phyloP scores from a whole-genome alignment of 192 early-diverging fungal genomes.

The Cladochytrium replicatum region DNA sequence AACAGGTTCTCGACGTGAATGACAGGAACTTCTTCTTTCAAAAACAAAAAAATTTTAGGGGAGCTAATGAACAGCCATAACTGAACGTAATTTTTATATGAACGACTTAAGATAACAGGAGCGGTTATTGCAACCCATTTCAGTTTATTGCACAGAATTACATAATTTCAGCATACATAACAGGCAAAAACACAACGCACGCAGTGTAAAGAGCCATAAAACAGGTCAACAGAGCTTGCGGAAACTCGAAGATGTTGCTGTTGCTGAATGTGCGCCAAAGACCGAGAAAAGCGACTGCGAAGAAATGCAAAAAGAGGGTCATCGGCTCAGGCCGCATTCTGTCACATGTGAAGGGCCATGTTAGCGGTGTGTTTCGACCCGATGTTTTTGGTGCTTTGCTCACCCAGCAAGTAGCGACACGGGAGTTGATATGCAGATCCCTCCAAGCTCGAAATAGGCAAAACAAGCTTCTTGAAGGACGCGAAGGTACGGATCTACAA shows the following conservation, averaged over 20 bases:
- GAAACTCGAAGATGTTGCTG: constrained; percentile 14
- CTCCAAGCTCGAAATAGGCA: constrained; percentile 79
- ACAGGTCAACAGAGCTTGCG: constrained; percentile 8
- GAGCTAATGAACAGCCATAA: too few species aligned
- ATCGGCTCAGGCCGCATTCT: constrained; percentile 59
- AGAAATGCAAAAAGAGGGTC: constrained; percentile 83
- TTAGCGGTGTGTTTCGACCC: too few species aligned
- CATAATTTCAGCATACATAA: too few species aligned
- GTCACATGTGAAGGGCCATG: too few species aligned
- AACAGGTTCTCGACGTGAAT: too few species aligned
- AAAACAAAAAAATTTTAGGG: too few species aligned
- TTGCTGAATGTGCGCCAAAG: constrained; percentile 11
- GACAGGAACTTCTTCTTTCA: too few species aligned
- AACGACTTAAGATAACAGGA: too few species aligned
- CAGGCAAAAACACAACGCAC: constrained; percentile 30
- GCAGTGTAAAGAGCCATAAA: constrained; percentile 29
- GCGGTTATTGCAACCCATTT: too few species aligned
- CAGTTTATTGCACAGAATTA: too few species aligned
- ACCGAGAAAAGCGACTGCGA: constrained; percentile 67
- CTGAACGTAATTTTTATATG: too few species aligned
- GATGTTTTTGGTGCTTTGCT: too few species aligned
- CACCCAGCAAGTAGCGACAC: constrained; percentile 76
- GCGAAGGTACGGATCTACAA: constrained; percentile 63
- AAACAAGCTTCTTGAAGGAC: constrained; percentile 80
- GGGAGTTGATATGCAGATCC: constrained; percentile 67